Base-by-base conservation (phyloP, 768 basidiomycete species). In the Candolleomyces aberdarensis region DNA sequence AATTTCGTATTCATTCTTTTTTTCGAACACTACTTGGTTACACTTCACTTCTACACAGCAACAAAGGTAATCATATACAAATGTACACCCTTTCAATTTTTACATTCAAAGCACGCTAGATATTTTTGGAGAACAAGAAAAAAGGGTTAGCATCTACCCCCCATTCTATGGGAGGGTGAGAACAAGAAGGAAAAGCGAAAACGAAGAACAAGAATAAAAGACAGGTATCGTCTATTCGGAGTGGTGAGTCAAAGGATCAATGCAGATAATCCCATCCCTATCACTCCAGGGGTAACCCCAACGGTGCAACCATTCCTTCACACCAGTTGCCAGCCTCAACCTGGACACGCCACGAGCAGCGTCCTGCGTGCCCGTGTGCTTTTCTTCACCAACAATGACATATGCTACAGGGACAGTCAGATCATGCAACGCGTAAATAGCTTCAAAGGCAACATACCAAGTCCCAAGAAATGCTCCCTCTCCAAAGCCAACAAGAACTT, bases 241-340 rank as follows among this genome's bases (percentile, higher is more conserved):
- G 58, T 59, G 31, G 47, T 96, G 94, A 31, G 91, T 94, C 64
- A 92, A 77, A 22, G 89, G 77, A 73, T 98, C 96, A 53, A 97
- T 85, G 72, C 91, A 95, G 58, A 97, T 84, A 55, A 94, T 85
- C 2, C 96, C 96, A 67, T 92, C 92, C 8, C 88, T 85, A 72
- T 97, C 96, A 72, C 83, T 90, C 96, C 95, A 97, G 17, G 96
- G 92, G 76, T 96, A 98, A 59, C 92, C 92, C 93, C 94, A 98
- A 58, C 90, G 85, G 66, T 94, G 91, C 50, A 98, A 74, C 89
- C 90, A 96, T 68, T 94, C 92, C 62, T 92, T 88, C 47, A 97
- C 88, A 10, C 91, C 92, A 1, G 91, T 84, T 13, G 92, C 91
- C 6, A 98, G 80, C 11, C 96, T 87, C 22, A 85, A 83, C 56